Evolutionary conservation across 2,329 filamentous ascomycete species (phyloP), one percentile per base, ranked within the genome.

Genomic region (Fonsecaea pedrosoi): DNA sequence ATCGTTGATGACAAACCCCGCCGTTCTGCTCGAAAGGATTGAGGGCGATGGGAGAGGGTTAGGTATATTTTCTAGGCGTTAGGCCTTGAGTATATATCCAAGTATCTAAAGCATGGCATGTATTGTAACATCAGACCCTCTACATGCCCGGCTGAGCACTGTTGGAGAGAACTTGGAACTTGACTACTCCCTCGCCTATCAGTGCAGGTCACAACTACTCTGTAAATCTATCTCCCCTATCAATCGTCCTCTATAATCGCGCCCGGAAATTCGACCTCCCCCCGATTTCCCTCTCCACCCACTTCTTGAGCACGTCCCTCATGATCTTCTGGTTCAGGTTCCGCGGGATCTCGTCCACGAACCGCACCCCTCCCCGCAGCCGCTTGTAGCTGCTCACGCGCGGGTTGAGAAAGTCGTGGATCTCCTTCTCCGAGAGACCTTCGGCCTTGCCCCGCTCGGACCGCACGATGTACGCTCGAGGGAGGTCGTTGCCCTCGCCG

Each of bases 311-410:
- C 35, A 73, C 55, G 37, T 68, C 64, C 15, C 79, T 74, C 69
- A 81, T 77, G 64, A 84, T 82, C 74, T 85, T 85, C 12, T 82
- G 83, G 67, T 82, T 83, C 1, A 81, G 75, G 4, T 81, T 82
- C 59, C 81, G 78, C 1, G 83, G 83, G 35, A 85, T 82, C 37
- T 80, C 76, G 34, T 83, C 78, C 7, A 84, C 79, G 56, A 84
- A 84, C 30, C 79, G 71, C 4, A 85, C 78, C 0, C 82, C 82
- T 2, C 81, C 80, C 8, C 82, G 80, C 0, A 84, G 69, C 2
- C 77, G 74, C 68, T 85, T 85, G 74, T 84, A 84, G 56, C 78
- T 79, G 5, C 81, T 81, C 35, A 85, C 75, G 48, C 78, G 32
- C 10, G 42, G 3, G 34, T 66, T 61, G 18, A 71, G 15, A 42